Base-by-base conservation (phyloP, 352 stramenopile species). In the Phytophthora cajani region DNA sequence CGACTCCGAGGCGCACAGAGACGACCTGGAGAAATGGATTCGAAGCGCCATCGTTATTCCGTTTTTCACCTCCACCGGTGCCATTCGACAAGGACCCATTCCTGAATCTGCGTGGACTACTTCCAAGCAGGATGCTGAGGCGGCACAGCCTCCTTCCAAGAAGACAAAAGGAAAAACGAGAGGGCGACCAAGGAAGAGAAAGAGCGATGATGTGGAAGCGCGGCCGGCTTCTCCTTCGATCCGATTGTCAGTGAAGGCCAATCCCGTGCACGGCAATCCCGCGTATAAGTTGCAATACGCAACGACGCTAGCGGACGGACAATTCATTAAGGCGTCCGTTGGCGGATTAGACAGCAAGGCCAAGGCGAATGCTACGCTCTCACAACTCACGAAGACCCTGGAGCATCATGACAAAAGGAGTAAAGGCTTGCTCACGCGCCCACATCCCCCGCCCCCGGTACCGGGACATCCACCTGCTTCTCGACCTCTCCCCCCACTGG, bases 211-310 rank as follows among this genome's bases (percentile, higher is more conserved):
- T 66, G 64, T 19, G 38, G 49, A 14, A 9, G n/a, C 60, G 71
- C 14, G 33, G 1, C 44, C 36, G 21, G n/a, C 56, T 12, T 47
- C 49, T 33, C 51, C 53, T 14, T 62, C 55, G 3, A 71, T 81
- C 55, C 70, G 74, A 19, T 53, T 81, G 23, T 63, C 70, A n/a
- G 70, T 81, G 12, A 78, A 78, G 60, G 23, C 66, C 57, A 73
- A 76, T 47, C 17, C 54, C 33, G 25, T 76, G 19, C 54, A 75
- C 61, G 74, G 74, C 12, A 73, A 75, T 44, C 74, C 74, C 25
- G 36, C 42, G 21, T 81, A 81, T 42, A 78, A 78, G 8, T 54
- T 81, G 2, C 59, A 62, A 1, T 78, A 69, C 59, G 50, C 62
- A 36, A 59, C 62, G 54, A 62, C 25, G 23, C 50, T 74, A 54